These are phyloP conservation scores for Cystobasidium ongulense DNA, from an alignment of 768 basidiomycete species.

Conservation along the genomic window DNA sequence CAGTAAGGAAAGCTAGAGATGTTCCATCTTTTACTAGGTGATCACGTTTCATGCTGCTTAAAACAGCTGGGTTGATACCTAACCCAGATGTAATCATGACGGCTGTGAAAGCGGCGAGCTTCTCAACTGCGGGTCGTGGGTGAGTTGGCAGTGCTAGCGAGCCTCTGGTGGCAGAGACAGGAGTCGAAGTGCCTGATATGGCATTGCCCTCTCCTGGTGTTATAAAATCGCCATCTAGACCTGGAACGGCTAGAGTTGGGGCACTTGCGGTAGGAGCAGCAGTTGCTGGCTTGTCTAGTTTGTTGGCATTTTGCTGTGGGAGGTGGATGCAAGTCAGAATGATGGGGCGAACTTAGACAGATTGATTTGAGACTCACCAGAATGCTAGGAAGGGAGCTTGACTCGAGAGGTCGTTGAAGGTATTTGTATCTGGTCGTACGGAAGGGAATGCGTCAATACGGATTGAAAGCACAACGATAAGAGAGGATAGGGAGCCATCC, in stretches of 20 bases:
- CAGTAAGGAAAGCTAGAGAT: slow-evolving; percentile 64
- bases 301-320: slow-evolving; percentile 64
- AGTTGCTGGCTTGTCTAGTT: slow-evolving; percentile 50
- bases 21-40: slow-evolving; percentile 92
- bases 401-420: slow-evolving; percentile 93
- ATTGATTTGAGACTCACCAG: slow-evolving; percentile 45
- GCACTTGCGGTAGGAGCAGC: slow-evolving; percentile 7
- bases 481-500: no score
- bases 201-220: slow-evolving; percentile 13
- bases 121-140: slow-evolving; percentile 62
- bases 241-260: background rate
- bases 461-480: no score
- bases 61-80: slow-evolving; percentile 59
- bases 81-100: slow-evolving; percentile 77
- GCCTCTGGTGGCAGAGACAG: background rate
- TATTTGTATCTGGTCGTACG: slow-evolving; percentile 77
- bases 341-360: background rate
- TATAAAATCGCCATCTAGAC: background rate
- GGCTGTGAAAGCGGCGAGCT: slow-evolving; percentile 71
- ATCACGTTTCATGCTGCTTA: slow-evolving; percentile 78
- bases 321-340: background rate
- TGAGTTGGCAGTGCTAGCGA: slow-evolving; percentile 44
- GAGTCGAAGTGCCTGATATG: slow-evolving; percentile 5
- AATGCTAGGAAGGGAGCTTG: slow-evolving; percentile 66
- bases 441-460: background rate